phyloP scores from a whole-genome alignment of 179 eudicot species.

The Beta corolliflora region DNA sequence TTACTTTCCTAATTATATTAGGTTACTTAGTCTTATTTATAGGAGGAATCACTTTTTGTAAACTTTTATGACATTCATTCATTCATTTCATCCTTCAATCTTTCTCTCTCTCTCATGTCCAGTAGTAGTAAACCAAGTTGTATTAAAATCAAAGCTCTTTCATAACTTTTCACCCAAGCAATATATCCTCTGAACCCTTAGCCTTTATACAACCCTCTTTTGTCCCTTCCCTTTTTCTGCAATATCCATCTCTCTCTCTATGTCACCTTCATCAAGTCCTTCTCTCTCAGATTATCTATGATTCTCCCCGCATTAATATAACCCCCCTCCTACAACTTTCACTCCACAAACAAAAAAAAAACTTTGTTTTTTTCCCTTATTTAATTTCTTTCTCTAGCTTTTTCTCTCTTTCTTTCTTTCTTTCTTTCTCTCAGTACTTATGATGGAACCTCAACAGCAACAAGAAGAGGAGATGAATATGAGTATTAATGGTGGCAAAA shows the following conservation, averaged over 20 bases:
- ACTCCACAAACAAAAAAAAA: background rate
- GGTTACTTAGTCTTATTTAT: background rate
- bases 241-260: slow-evolving; percentile 13
- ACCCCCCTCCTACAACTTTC: background rate
- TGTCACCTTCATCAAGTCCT: slow-evolving; percentile 45
- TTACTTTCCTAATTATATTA: background rate
- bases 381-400: too few relatives aligned
- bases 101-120: background rate
- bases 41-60: background rate
- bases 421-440: too few relatives aligned
- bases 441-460: slow-evolving; percentile 55
- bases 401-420: too few relatives aligned
- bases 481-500: slow-evolving; percentile 16
- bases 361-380: background rate
- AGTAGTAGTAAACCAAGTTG: background rate
- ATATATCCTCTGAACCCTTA: slow-evolving; percentile 32
- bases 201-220: slow-evolving; percentile 49
- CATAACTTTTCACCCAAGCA: slow-evolving; percentile 48
- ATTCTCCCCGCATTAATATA: slow-evolving; percentile 27
- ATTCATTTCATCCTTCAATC: slow-evolving; percentile 26
- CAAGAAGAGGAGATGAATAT: slow-evolving; percentile 25
- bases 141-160: slow-evolving; percentile 18
- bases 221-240: slow-evolving; percentile 43
- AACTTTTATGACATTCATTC: slow-evolving; percentile 26
- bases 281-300: slow-evolving; percentile 45